Percentiles rank a stretch among this genome's conserved stretches.
Evolutionary conservation across 805 yeast genomes (phyloP).

Genomic region (Vanderwaltozyma tropicalis): DNA sequence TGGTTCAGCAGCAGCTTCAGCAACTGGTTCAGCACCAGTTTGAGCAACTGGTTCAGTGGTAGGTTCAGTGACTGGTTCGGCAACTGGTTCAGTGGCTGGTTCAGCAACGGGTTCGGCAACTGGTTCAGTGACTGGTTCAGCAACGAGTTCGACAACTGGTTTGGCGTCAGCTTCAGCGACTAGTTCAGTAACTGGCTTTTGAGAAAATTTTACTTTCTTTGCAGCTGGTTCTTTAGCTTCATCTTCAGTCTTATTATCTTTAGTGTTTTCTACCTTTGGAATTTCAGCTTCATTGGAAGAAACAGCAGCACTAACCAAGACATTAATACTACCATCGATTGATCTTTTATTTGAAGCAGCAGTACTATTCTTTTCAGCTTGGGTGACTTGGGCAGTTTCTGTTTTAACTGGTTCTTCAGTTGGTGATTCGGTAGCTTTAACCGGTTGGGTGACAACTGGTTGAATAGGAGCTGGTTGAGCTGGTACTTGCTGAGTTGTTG

Average conservation of each 20-base stretch:
- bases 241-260: too few relatives aligned
- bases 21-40: background rate
- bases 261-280: background rate
- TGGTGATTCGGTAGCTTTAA: background rate
- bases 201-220: background rate
- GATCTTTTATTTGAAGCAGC: conserved; percentile 18
- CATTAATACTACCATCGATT: conserved; percentile 22
- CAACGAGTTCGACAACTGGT: background rate
- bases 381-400: background rate
- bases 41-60: background rate
- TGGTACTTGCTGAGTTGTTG: background rate
- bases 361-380: conserved; percentile 1
- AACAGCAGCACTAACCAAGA: conserved; percentile 23
- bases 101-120: too few relatives aligned
- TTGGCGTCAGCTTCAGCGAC: background rate
- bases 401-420: background rate
- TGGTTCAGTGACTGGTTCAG: background rate
- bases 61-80: background rate
- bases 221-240: background rate
- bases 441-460: background rate
- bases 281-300: background rate
- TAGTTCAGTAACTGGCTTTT: background rate
- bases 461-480: conserved; percentile 1
- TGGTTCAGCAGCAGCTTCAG: background rate
- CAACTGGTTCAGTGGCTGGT: background rate